Conservation (phyloP, 2,329 filamentous ascomycete species). For the Zarea fungicola region DNA sequence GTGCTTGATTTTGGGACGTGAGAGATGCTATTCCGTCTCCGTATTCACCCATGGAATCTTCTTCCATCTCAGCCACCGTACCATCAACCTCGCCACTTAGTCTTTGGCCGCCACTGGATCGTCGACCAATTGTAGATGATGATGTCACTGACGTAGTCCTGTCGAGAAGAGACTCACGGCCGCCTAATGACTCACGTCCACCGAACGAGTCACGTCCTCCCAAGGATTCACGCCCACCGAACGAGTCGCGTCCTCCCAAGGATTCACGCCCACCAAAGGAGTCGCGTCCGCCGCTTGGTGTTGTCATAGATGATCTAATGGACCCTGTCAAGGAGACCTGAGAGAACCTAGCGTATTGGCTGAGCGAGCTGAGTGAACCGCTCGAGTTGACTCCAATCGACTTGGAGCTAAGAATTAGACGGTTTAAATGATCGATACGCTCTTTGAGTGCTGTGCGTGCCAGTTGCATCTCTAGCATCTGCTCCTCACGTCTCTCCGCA, state of each 20-base stretch:
- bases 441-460: constrained; percentile 94
- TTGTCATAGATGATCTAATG: constrained; percentile 63
- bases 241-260: constrained; percentile 2
- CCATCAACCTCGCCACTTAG: constrained; percentile 37
- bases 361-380: constrained; percentile 64
- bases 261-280: constrained; percentile 9
- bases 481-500: constrained; percentile 85
- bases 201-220: not conserved
- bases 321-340: constrained; percentile 52
- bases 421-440: constrained; percentile 93
- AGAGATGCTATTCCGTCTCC: constrained; percentile 81
- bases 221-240: not conserved
- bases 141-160: constrained; percentile 65
- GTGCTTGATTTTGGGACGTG: constrained; percentile 78
- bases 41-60: constrained; percentile 73
- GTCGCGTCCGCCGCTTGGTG: constrained; percentile 43
- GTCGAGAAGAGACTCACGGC: constrained; percentile 44
- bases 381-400: constrained; percentile 87
- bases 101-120: constrained; percentile 39
- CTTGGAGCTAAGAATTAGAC: constrained; percentile 90
- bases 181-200: constrained; percentile 21
- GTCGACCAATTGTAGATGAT: constrained; percentile 53
- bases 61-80: constrained; percentile 45
- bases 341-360: constrained; percentile 58
- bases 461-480: constrained; percentile 97